These are phyloP conservation scores for Nitzschia palea DNA, from an alignment of 108 stramenopile genomes.

Conservation along the genomic window DNA sequence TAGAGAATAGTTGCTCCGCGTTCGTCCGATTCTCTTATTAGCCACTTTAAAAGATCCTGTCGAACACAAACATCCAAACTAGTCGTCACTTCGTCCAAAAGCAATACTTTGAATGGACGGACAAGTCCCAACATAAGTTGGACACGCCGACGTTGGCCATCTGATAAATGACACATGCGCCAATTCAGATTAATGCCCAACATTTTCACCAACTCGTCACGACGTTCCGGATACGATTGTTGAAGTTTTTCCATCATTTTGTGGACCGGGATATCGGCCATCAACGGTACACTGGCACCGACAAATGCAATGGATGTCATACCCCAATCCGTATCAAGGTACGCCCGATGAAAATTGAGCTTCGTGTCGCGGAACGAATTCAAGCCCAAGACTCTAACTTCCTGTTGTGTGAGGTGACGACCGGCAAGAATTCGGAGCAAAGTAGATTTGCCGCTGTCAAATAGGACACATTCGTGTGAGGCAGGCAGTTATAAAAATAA, in stretches of 20 bases:
- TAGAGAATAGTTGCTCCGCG: constrained; percentile 95
- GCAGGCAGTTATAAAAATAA: no score
- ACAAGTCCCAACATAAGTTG: constrained; percentile 95
- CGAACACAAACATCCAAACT: constrained; percentile 95
- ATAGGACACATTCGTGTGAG: no score
- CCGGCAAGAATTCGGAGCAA: constrained; percentile 91
- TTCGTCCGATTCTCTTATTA: constrained; percentile 88
- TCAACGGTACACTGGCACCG: constrained; percentile 80
- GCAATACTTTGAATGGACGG: constrained; percentile 92
- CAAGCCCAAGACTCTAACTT: constrained; percentile 81
- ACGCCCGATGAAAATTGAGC: constrained; percentile 91
- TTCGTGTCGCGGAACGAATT: constrained; percentile 94
- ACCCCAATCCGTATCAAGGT: constrained; percentile 96
- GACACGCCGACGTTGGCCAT: constrained; percentile 95
- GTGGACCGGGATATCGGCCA: constrained; percentile 93
- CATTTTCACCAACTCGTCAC: constrained; percentile 93
- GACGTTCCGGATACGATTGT: constrained; percentile 90
- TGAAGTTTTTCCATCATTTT: constrained; percentile 97
- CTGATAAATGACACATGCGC: constrained; percentile 94
- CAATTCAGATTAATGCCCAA: constrained; percentile 95
- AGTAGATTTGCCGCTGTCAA: constrained; percentile 85
- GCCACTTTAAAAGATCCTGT: constrained; percentile 91
- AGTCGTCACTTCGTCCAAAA: constrained; percentile 97
- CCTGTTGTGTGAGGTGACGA: constrained; percentile 81
- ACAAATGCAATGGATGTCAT: constrained; percentile 98